phyloP scores from a whole-genome alignment of 768 basidiomycete genomes.

The Lentinula detonsa region DNA sequence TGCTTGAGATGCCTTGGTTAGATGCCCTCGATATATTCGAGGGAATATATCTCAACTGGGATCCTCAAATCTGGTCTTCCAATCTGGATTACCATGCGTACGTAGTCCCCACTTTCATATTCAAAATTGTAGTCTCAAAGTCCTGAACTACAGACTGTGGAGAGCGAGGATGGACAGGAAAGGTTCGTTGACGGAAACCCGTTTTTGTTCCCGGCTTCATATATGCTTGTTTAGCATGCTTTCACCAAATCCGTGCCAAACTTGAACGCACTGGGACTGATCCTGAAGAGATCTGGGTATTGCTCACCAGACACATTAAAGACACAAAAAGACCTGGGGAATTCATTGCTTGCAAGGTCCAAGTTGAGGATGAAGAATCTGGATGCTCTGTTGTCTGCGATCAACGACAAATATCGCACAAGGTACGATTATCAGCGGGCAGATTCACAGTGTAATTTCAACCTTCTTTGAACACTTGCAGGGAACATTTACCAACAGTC shows the following conservation, averaged over 20 bases:
- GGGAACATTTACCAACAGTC: slow-evolving; percentile 50
- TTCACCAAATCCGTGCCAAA: slow-evolving; percentile 33
- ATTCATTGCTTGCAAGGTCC: slow-evolving; percentile 59
- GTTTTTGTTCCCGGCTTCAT: background rate
- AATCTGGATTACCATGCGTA: slow-evolving; percentile 63
- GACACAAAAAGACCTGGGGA: slow-evolving; percentile 55
- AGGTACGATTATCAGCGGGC: slow-evolving; percentile 20
- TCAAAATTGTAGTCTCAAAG: slow-evolving; percentile 9
- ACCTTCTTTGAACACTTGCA: slow-evolving; percentile 9
- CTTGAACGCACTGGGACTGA: slow-evolving; percentile 21
- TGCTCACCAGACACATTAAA: slow-evolving; percentile 70
- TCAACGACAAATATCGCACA: slow-evolving; percentile 28
- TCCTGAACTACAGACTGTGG: slow-evolving; percentile 36
- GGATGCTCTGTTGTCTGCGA: slow-evolving; percentile 4
- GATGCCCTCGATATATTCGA: slow-evolving; percentile 70
- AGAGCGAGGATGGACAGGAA: slow-evolving; percentile 22
- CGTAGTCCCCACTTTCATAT: slow-evolving; percentile 11
- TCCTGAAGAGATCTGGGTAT: slow-evolving; percentile 66
- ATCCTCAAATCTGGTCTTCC: slow-evolving; percentile 55
- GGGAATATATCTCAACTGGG: slow-evolving; percentile 84
- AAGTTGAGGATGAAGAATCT: slow-evolving; percentile 34
- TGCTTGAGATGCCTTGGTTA: slow-evolving; percentile 68
- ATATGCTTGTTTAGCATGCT: slow-evolving; percentile 21
- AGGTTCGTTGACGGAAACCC: slow-evolving; percentile 17
- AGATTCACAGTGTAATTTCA: background rate